Evolutionary conservation across 1,284 basidiomycete genomes (phyloP).

Genomic region (Phellinidium pouzarii): DNA sequence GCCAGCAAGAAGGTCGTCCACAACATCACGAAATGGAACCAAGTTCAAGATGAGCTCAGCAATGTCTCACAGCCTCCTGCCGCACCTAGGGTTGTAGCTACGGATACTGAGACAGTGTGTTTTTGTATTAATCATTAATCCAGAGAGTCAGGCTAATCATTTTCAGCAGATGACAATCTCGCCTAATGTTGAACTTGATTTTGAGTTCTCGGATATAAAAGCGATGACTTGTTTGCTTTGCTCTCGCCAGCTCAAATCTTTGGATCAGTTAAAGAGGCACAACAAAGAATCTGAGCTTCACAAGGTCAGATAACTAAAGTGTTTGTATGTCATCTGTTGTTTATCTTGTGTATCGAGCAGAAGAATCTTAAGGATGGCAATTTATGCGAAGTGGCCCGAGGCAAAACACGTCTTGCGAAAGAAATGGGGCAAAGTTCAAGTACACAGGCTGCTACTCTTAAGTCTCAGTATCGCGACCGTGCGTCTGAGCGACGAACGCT

Average conservation of each 20-base stretch:
- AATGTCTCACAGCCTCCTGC: conserved; percentile 13
- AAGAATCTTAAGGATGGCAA: conserved; percentile 73
- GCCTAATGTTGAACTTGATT: conserved; percentile 44
- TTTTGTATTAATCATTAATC: not conserved
- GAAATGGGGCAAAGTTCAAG: conserved; percentile 28
- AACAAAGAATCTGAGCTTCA: conserved; percentile 88
- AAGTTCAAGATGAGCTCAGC: conserved; percentile 79
- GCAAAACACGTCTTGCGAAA: conserved; percentile 53
- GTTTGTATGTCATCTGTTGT: conserved; percentile 18
- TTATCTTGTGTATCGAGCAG: conserved; percentile 36
- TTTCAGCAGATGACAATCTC: not conserved
- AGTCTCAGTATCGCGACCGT: conserved; percentile 78
- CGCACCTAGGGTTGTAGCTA: not conserved
- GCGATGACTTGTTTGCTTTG: conserved; percentile 83
- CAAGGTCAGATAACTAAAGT: conserved; percentile 72
- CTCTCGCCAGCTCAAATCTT: conserved; percentile 82
- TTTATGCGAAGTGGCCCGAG: conserved; percentile 65
- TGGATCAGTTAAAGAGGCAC: conserved; percentile 80
- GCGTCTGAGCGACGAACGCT: conserved; percentile 83
- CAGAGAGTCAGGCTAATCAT: not conserved
- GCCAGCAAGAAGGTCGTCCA: conserved; percentile 85
- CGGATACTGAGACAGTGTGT: not conserved
- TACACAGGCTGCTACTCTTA: conserved; percentile 39
- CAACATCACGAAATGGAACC: conserved; percentile 94
- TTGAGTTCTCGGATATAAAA: conserved; percentile 69